phyloP scores from a whole-genome alignment of 2,329 filamentous ascomycete genomes.

The Didymella keratinophila region DNA sequence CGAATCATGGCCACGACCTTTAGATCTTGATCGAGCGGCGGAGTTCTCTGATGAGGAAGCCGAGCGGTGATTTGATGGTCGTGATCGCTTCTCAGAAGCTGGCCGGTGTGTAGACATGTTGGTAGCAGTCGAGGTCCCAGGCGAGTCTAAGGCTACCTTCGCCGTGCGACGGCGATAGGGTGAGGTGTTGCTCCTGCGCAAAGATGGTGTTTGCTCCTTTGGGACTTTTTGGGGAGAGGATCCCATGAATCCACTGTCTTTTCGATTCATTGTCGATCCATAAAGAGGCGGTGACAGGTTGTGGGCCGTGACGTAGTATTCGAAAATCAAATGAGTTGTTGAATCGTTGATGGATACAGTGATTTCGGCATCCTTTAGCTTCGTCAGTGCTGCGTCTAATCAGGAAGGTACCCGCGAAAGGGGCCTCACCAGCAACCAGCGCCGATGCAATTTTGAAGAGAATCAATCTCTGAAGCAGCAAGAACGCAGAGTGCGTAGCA shows the following conservation, averaged over 20 bases:
- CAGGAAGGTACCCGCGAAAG: conserved; percentile 33
- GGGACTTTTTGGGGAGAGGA: conserved; percentile 29
- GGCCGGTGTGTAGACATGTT: conserved; percentile 19
- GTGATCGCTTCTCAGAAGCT: conserved; percentile 39
- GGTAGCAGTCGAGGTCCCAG: conserved; percentile 1
- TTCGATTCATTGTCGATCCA: conserved; percentile 44
- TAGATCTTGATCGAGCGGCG: conserved; percentile 33
- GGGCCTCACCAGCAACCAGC: conserved; percentile 41
- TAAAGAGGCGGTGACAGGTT: conserved; percentile 27
- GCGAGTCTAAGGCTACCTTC: conserved; percentile 19
- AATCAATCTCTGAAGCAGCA: conserved; percentile 11
- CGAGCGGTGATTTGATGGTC: conserved; percentile 37
- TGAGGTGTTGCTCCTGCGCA: conserved; percentile 38
- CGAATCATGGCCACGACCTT: conserved; percentile 39
- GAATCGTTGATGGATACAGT: conserved; percentile 30
- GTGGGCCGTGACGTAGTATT: conserved; percentile 28
- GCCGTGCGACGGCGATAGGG: conserved; percentile 30
- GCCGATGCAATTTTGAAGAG: conserved; percentile 27
- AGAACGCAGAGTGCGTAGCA: conserved; percentile 13
- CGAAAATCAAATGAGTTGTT: conserved; percentile 21
- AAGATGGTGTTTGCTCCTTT: conserved; percentile 24
- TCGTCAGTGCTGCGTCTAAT: conserved; percentile 33
- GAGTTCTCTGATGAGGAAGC: conserved; percentile 43
- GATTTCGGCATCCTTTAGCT: conserved; percentile 37
- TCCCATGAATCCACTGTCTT: conserved; percentile 46